Evolutionary conservation across 352 stramenopile genomes (phyloP), one percentile per base, ranked within the genome.

Genomic region (Phytopythium sindhum): DNA sequence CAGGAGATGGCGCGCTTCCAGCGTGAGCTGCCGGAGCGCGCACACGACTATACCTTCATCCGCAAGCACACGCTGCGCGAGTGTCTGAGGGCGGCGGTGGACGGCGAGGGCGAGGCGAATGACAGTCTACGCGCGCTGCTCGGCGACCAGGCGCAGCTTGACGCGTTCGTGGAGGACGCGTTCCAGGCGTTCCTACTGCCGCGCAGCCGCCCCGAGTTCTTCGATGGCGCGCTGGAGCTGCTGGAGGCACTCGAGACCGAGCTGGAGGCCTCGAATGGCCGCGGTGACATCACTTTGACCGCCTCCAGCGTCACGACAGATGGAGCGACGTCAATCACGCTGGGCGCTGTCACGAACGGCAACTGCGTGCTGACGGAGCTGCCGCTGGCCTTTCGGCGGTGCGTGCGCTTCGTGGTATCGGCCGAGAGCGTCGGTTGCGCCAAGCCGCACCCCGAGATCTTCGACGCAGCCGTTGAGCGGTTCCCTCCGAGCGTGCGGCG

Each of bases 261-360:
- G 26, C 67, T 89, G 29, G 61, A 57, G 41, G 23, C 54, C 15
- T n/a, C 39, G 31, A 28, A 57, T 60, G 2, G 24, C 14, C 28
- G 57, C 4, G 15, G 57, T 65, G 17, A 19, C 37, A 2, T 6
- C 37, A 19, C 14, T 24, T 4, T 7, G 19, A 11, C 15, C 12
- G 45, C 45, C 9, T 39, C 33, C 10, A 14, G 33, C 33, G 33
- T 39, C 33, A 39, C 33, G 7, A 39, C 6, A 6, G 33, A 39
- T 39, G 45, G 5, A 15, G 53, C 31, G 10, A 21, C n/a, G 12
- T 19, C 17, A 14, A 9, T 33, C 7, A 4, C 78, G 7, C 41
- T 90, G 50, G 83, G 83, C 31, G 73, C 84, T 39, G 86, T 92
- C 59, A 92, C 83, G n/a, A 92, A 92, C 65, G 80, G 83, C 53